Percentiles rank a stretch among this genome's conserved stretches.
These are phyloP conservation scores for Coniochaeta ligniaria DNA, from an alignment of 2,329 filamentous ascomycete species.

Conservation along the genomic window DNA sequence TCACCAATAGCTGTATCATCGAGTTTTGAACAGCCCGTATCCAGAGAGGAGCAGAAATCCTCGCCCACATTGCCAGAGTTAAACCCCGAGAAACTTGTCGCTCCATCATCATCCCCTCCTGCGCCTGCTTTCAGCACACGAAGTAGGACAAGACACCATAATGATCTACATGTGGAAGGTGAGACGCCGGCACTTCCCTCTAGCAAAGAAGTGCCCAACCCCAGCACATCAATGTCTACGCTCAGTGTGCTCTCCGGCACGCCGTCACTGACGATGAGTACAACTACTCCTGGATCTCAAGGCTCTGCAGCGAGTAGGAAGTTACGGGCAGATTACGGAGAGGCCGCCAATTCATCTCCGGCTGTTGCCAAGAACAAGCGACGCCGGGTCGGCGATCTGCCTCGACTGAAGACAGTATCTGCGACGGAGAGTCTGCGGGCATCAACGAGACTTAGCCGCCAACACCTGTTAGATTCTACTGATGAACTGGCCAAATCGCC, in stretches of 20 bases:
- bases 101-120: conserved; percentile 16
- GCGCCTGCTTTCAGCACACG: conserved; percentile 10
- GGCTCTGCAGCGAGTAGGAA: conserved; percentile 27
- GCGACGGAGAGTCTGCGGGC: conserved; percentile 18
- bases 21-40: neutral
- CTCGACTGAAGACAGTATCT: conserved; percentile 15
- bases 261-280: neutral
- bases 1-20: neutral
- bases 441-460: conserved; percentile 15
- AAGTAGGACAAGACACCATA: conserved; percentile 1
- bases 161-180: neutral
- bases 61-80: neutral
- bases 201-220: neutral
- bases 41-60: neutral
- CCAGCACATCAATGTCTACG: conserved; percentile 24
- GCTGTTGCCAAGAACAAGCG: conserved; percentile 20
- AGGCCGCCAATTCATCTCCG: conserved; percentile 21
- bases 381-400: conserved; percentile 13
- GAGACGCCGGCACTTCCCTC: neutral
- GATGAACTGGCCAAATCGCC: conserved; percentile 40
- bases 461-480: conserved; percentile 27
- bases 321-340: conserved; percentile 15
- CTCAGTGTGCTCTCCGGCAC: conserved; percentile 24
- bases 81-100: neutral
- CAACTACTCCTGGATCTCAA: conserved; percentile 21